These are phyloP conservation scores for Eucalyptus viminalis DNA, from an alignment of 345 rosid species.

Conservation along the genomic window DNA sequence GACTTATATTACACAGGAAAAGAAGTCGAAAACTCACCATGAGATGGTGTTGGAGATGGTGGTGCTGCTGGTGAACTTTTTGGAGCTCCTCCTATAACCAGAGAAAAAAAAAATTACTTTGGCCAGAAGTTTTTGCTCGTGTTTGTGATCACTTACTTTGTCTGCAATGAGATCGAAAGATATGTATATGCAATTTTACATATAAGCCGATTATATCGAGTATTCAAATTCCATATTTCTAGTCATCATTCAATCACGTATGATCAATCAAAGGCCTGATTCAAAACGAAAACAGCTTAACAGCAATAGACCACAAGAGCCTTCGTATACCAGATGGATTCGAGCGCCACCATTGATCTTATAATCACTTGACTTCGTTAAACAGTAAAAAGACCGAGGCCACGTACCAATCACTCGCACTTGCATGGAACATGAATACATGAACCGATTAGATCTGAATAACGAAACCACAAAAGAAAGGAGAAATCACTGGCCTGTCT, in stretches of 20 bases:
- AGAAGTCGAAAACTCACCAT: neutral
- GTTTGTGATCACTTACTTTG: neutral
- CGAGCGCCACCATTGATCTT: neutral
- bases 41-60: neutral
- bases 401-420: neutral
- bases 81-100: neutral
- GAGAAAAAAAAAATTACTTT: neutral
- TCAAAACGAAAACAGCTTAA: neutral
- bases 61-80: neutral
- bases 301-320: neutral
- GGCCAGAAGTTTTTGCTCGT: neutral
- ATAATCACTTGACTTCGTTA: neutral
- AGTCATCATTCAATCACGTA: neutral
- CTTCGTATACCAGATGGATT: neutral
- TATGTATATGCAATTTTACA: neutral
- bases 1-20: neutral
- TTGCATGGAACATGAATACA: neutral
- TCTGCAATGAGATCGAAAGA: neutral
- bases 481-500: neutral
- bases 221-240: neutral
- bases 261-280: neutral
- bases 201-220: neutral
- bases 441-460: neutral
- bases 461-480: neutral
- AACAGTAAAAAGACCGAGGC: neutral